phyloP scores from a whole-genome alignment of 345 rosid genomes.

The Hibiscus mutabilis region DNA sequence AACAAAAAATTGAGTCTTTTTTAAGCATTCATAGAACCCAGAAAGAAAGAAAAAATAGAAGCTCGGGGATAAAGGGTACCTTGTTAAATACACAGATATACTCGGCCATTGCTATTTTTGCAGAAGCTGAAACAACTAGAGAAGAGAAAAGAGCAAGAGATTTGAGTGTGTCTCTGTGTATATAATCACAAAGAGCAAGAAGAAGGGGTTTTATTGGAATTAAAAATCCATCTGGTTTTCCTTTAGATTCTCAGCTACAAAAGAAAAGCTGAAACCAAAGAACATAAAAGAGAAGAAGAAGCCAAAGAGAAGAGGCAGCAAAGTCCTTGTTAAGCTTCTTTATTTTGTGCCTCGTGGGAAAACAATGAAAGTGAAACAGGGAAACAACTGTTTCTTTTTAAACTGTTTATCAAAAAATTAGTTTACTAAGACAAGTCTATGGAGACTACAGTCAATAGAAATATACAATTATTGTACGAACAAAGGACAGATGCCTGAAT shows the following conservation, averaged over 20 bases:
- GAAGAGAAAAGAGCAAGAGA: not conserved
- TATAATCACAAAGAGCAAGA: not conserved
- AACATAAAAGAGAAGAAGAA: not conserved
- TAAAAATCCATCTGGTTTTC: not conserved
- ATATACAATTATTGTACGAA: not conserved
- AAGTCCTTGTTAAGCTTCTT: not conserved
- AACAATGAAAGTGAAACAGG: conserved; percentile 4
- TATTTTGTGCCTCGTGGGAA: conserved; percentile 11
- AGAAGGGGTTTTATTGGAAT: not conserved
- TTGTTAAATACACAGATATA: conserved; percentile 48
- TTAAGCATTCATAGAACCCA: not conserved
- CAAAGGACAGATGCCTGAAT: not conserved
- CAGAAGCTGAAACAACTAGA: conserved; percentile 20
- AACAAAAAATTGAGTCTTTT: not conserved
- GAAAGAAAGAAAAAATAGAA: not conserved
- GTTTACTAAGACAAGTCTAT: not conserved
- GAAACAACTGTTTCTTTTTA: not conserved
- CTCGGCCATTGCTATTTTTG: conserved; percentile 54
- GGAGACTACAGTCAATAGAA: not conserved
- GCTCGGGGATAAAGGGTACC: conserved; percentile 22
- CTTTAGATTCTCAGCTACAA: not conserved
- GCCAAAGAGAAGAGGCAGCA: not conserved
- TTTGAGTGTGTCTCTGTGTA: not conserved
- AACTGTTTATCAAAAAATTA: not conserved
- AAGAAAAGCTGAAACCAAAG: not conserved